Percentiles rank a stretch among this genome's conserved stretches.
Conservation (phyloP, 208 protist genomes). For the Entamoeba invadens region DNA sequence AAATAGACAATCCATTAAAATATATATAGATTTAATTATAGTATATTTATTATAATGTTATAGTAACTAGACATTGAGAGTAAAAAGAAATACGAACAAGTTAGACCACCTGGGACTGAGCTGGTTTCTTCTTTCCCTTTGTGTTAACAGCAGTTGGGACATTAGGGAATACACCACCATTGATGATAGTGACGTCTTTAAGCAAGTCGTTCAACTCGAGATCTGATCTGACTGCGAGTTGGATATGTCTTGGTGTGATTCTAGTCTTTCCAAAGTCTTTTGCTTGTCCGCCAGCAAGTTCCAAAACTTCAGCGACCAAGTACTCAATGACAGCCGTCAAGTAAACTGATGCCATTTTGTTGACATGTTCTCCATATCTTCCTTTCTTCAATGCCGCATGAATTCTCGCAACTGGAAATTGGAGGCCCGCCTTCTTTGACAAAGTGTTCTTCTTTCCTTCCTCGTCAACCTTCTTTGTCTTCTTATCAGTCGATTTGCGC, state of each 20-base stretch:
- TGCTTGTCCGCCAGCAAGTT: constrained; percentile 71
- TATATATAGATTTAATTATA: too few species aligned
- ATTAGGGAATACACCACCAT: too few species aligned
- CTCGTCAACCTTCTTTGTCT: background rate
- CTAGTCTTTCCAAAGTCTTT: too few species aligned
- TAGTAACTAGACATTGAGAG: background rate
- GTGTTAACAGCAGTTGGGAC: background rate
- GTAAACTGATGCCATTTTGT: constrained; percentile 88
- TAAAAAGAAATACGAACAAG: background rate
- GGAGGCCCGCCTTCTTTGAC: background rate
- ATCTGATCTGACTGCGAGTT: constrained; percentile 70
- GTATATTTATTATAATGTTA: too few species aligned
- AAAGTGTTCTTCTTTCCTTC: background rate
- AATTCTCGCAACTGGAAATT: constrained; percentile 67
- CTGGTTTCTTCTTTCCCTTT: background rate
- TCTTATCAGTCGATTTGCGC: background rate
- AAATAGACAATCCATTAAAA: too few species aligned
- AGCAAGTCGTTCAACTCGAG: constrained; percentile 74
- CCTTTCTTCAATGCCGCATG: too few species aligned
- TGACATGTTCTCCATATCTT: constrained; percentile 77
- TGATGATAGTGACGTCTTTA: constrained; percentile 64
- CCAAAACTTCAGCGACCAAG: constrained; percentile 71
- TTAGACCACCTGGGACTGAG: background rate
- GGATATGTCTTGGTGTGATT: constrained; percentile 73
- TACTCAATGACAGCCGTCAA: too few species aligned